These are phyloP conservation scores for Mycena sp. DNA, from an alignment of 1,284 basidiomycete genomes.

Conservation along the genomic window DNA sequence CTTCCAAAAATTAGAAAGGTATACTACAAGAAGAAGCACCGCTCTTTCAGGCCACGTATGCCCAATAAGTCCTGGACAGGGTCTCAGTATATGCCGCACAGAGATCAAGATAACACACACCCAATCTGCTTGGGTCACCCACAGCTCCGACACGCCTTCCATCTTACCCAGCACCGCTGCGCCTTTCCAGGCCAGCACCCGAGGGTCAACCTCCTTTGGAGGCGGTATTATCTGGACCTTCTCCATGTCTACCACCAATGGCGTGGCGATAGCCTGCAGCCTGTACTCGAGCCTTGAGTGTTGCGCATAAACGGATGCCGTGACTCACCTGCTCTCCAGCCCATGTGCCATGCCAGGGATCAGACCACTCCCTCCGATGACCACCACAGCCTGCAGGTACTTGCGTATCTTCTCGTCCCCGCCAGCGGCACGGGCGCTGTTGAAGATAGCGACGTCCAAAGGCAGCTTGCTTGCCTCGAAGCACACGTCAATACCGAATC, in stretches of 20 bases:
- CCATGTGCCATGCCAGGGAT: slow-evolving; percentile 83
- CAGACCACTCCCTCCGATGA: slow-evolving; percentile 85
- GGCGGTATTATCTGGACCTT: slow-evolving; percentile 91
- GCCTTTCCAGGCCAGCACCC: slow-evolving; percentile 94
- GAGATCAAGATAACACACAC: slow-evolving; percentile 49
- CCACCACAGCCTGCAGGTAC: slow-evolving; percentile 88
- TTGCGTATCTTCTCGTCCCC: slow-evolving; percentile 92
- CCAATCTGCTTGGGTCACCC: slow-evolving; percentile 91
- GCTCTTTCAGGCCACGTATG: slow-evolving; percentile 82
- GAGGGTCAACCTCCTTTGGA: slow-evolving; percentile 92
- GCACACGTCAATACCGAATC: slow-evolving; percentile 73
- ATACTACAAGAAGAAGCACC: slow-evolving; percentile 74
- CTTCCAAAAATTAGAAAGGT: not conserved
- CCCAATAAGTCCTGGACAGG: slow-evolving; percentile 71
- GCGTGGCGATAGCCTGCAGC: slow-evolving; percentile 87
- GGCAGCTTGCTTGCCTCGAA: slow-evolving; percentile 92
- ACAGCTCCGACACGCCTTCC: slow-evolving; percentile 89
- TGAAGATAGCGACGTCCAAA: slow-evolving; percentile 94
- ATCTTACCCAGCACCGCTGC: slow-evolving; percentile 94
- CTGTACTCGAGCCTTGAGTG: slow-evolving; percentile 46
- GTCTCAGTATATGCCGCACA: slow-evolving; percentile 8
- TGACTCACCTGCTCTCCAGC: slow-evolving; percentile 76
- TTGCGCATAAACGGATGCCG: not conserved
- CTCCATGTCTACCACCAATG: slow-evolving; percentile 81
- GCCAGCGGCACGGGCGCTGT: slow-evolving; percentile 85